A percentile compares a stretch with the other conserved stretches of the same genome.
phyloP scores from a whole-genome alignment of 768 basidiomycete genomes.

The Candolleomyces eurysporus region DNA sequence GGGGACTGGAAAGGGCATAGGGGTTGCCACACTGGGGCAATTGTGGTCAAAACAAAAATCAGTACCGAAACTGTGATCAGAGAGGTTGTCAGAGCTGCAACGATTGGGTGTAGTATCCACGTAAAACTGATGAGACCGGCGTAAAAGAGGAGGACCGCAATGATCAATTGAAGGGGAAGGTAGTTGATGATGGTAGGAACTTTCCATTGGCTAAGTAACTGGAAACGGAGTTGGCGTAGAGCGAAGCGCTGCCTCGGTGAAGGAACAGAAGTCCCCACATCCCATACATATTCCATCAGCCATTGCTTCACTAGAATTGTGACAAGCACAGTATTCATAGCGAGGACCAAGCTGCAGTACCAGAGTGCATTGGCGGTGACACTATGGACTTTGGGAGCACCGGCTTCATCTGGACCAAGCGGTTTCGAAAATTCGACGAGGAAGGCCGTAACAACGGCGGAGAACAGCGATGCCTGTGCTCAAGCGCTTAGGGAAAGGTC shows the following conservation, averaged over 20 bases:
- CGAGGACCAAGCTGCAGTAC: background rate
- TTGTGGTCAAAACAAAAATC: background rate
- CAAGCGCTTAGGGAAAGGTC: background rate
- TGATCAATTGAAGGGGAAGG: conserved; percentile 1
- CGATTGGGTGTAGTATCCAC: background rate
- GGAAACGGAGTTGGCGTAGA: conserved; percentile 3
- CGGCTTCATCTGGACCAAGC: background rate
- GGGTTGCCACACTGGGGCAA: background rate
- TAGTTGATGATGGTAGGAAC: background rate
- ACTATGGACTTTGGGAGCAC: background rate
- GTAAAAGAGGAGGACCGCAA: background rate
- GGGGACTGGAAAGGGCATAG: background rate
- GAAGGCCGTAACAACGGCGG: conserved; percentile 6
- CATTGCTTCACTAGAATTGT: conserved; percentile 2
- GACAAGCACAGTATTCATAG: background rate
- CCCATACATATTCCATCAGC: conserved; percentile 2
- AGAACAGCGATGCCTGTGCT: conserved; percentile 4
- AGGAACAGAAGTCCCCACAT: background rate
- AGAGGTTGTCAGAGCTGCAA: background rate
- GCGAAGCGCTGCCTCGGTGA: background rate
- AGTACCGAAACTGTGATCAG: background rate
- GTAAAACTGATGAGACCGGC: background rate
- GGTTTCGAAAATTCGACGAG: background rate
- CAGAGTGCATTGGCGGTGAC: background rate
- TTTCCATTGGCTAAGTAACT: background rate